Evolutionary conservation across 257 asterid genomes (phyloP), one percentile per base, ranked within the genome.

Genomic region (Voacanga thouarsii): DNA sequence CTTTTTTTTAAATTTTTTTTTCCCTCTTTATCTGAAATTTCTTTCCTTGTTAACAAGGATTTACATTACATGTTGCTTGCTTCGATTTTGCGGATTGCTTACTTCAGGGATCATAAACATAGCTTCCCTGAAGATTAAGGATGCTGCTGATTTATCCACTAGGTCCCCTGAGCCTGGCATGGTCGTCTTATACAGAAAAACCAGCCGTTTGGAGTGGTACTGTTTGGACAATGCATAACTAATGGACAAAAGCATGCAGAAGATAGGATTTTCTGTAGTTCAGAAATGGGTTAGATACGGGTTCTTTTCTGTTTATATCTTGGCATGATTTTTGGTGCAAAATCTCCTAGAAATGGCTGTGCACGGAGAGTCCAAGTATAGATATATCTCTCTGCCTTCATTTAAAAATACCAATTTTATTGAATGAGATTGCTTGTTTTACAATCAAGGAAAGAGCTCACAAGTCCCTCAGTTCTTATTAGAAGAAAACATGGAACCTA

Each of bases 391-490:
- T 28, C 6, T 44, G 6, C 19, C 0, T 51, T 47, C 14, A 30
- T 2, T 1, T 71, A 47, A 26, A 64, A 33, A 64, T 12, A 1
- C 14, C 7, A 30, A 57, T 75, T 41, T 14, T 28, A 28, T 49
- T 4, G 15, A 47, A 37, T 49, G 44, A 2, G 72, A 50, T 49
- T 68, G 47, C 77, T 70, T 66, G 45, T 66, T 82, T 82, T 79
- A 56, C 39, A 65, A 80, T 86, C 5, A 74, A 95, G 98, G 98
- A 12, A 95, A 95, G 86, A 95, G 99, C 90, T 95, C 99, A 37
- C 99, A 95, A 80, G 89, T 95, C 47, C 99, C 99, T 37, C 99
- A 95, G 80, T 95, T 93, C 87, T 85, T 95, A 61, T 87, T 95
- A 49, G 97, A 93, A 78, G 88, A 75, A 80, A 89, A 89, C 78